These are phyloP conservation scores for Coprinopsis sp. DNA, from an alignment of 768 basidiomycete species.

Conservation along the genomic window DNA sequence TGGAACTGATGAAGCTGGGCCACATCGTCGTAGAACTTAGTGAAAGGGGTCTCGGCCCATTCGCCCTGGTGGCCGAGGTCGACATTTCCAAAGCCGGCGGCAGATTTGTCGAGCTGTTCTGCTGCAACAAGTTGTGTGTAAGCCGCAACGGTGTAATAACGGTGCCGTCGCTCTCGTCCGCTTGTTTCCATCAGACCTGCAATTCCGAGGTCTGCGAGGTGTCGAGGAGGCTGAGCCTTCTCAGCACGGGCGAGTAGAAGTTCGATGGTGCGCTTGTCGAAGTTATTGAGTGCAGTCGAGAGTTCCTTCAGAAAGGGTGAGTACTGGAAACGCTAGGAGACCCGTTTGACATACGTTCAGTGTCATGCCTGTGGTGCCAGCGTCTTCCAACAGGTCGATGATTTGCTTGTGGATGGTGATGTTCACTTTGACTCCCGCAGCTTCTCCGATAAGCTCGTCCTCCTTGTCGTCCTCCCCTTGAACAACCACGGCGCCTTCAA, in stretches of 20 bases:
- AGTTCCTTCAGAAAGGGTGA: slow-evolving; percentile 46
- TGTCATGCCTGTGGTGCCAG: slow-evolving; percentile 67
- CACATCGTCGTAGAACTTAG: slow-evolving; percentile 52
- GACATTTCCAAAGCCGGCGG: slow-evolving; percentile 37
- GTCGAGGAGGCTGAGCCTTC: slow-evolving; percentile 57
- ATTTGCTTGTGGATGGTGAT: slow-evolving; percentile 77
- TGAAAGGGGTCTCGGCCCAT: slow-evolving; percentile 41
- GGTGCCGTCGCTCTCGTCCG: slow-evolving; percentile 82
- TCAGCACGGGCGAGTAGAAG: slow-evolving; percentile 70
- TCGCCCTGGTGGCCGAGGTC: slow-evolving; percentile 50
- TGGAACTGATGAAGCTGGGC: slow-evolving; percentile 40
- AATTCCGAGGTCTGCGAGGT: slow-evolving; percentile 68
- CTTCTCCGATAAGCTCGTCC: slow-evolving; percentile 29
- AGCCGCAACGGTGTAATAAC: slow-evolving; percentile 72
- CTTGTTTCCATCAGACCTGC: slow-evolving; percentile 73
- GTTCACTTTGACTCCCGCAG: slow-evolving; percentile 49
- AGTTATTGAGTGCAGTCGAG: slow-evolving; percentile 54
- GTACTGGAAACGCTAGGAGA: not conserved
- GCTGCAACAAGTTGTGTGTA: slow-evolving; percentile 59
- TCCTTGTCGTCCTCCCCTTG: slow-evolving; percentile 38
- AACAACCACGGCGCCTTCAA: slow-evolving; percentile 33
- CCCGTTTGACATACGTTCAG: slow-evolving; percentile 44
- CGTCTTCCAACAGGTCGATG: slow-evolving; percentile 63
- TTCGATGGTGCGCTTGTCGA: slow-evolving; percentile 81
- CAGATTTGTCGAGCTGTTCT: slow-evolving; percentile 58